Evolutionary conservation across 2,329 filamentous ascomycete species (phyloP).

Genomic region (Exophiala sideris): DNA sequence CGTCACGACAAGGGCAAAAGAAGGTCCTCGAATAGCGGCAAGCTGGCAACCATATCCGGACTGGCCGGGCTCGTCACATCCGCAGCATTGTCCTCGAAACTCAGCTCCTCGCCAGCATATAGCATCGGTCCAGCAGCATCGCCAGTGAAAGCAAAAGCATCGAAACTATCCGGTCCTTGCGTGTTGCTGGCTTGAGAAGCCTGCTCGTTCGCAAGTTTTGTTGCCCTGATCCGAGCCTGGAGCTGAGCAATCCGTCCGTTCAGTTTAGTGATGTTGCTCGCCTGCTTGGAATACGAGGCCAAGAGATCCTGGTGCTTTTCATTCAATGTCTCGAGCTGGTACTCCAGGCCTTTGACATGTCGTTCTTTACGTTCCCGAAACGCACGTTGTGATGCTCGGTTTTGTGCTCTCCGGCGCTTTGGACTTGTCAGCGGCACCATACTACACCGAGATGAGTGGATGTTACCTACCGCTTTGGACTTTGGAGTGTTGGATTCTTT

Average conservation of each 20-base stretch:
- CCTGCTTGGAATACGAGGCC: conserved; percentile 30
- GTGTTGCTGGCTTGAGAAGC: background rate
- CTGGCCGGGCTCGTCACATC: background rate
- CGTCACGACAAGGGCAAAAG: background rate
- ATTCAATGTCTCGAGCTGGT: conserved; percentile 63
- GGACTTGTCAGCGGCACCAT: background rate
- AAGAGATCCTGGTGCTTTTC: conserved; percentile 30
- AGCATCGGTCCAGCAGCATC: background rate
- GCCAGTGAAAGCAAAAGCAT: conserved; percentile 14
- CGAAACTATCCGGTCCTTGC: conserved; percentile 12
- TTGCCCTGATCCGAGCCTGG: conserved; percentile 5
- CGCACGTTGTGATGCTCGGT: conserved; percentile 83
- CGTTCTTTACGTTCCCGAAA: conserved; percentile 93
- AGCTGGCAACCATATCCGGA: background rate
- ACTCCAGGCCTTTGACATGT: conserved; percentile 79
- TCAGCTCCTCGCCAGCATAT: conserved; percentile 8
- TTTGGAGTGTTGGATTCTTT: conserved; percentile 1
- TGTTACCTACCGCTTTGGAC: conserved; percentile 10
- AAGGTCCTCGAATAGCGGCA: conserved; percentile 6
- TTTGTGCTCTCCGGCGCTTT: conserved; percentile 92
- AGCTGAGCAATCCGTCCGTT: conserved; percentile 11
- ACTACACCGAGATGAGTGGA: background rate
- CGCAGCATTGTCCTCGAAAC: background rate
- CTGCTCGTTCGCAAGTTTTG: background rate
- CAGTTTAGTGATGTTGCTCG: conserved; percentile 10